A percentile compares a stretch with the other conserved stretches of the same genome.
Evolutionary conservation across 768 basidiomycete genomes (phyloP).

Genomic region (Leccinum variicolor): DNA sequence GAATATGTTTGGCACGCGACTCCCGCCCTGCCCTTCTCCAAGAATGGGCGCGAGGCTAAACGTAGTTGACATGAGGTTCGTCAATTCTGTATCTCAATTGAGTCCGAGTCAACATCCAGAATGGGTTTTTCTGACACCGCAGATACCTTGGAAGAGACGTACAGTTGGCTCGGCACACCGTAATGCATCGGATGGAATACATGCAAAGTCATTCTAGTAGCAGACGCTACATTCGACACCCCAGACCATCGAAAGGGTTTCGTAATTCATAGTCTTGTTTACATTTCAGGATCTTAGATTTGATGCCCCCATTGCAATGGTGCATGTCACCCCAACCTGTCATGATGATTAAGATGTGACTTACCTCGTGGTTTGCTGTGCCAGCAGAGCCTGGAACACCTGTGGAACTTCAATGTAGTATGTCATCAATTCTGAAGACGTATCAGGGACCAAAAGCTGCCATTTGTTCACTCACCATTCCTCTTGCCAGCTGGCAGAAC

Average conservation of each 20-base stretch:
- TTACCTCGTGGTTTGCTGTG: background rate
- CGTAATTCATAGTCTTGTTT: background rate
- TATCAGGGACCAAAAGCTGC: background rate
- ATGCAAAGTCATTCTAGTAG: too few relatives aligned
- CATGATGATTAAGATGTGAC: too few relatives aligned
- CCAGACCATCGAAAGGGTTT: background rate
- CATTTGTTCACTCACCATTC: background rate
- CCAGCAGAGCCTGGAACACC: background rate
- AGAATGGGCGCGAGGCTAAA: constrained; percentile 6
- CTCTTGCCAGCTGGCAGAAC: too few relatives aligned
- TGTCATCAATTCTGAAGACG: background rate
- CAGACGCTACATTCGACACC: background rate
- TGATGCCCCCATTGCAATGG: background rate
- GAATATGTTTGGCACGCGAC: constrained; percentile 6
- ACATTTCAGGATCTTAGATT: background rate
- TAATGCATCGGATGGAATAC: too few relatives aligned
- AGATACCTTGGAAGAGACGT: background rate
- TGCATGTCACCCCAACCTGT: background rate
- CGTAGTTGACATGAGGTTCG: background rate
- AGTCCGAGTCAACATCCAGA: background rate
- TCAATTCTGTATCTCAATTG: background rate
- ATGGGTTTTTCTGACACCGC: background rate
- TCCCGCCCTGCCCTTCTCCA: constrained; percentile 23
- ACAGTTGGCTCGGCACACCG: background rate
- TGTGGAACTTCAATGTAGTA: too few relatives aligned